A percentile compares a stretch with the other conserved stretches of the same genome.
phyloP scores from a whole-genome alignment of 306 rosid genomes.

The Mimosa pudica region DNA sequence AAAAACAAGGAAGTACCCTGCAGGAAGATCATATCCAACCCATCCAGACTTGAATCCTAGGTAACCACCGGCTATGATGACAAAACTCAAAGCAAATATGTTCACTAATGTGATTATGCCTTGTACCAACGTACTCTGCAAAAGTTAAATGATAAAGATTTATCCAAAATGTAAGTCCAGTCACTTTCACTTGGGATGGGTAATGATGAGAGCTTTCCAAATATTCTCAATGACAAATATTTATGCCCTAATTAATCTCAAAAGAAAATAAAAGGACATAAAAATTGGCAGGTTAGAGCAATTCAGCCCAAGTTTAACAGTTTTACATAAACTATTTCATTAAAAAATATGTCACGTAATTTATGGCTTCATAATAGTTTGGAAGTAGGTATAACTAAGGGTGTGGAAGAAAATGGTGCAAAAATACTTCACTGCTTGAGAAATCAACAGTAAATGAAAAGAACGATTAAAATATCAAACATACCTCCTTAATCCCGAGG shows the following conservation, averaged over 20 bases:
- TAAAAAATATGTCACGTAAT: background rate
- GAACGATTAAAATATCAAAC: conserved; percentile 22
- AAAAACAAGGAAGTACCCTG: conserved; percentile 56
- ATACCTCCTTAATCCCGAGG: conserved; percentile 92
- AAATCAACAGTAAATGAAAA: background rate
- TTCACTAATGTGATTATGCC: conserved; percentile 73
- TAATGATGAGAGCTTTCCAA: background rate
- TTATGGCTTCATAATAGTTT: background rate
- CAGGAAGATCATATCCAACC: conserved; percentile 85
- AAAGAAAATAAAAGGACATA: background rate
- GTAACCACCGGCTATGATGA: conserved; percentile 74
- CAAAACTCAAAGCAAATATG: conserved; percentile 82
- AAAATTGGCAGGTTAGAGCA: background rate
- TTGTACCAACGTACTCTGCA: conserved; percentile 85
- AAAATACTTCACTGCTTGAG: background rate
- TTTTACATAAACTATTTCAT: background rate
- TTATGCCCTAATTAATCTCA: background rate
- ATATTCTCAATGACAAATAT: background rate
- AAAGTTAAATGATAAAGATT: conserved; percentile 13
- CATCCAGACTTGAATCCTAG: conserved; percentile 89
- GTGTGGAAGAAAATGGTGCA: background rate
- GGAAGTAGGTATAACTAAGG: background rate
- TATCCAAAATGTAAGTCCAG: background rate
- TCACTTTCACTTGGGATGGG: background rate
- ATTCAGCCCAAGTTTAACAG: background rate